These are phyloP conservation scores for Fraxinus baroniana DNA, from an alignment of 305 asterid species.

Conservation along the genomic window DNA sequence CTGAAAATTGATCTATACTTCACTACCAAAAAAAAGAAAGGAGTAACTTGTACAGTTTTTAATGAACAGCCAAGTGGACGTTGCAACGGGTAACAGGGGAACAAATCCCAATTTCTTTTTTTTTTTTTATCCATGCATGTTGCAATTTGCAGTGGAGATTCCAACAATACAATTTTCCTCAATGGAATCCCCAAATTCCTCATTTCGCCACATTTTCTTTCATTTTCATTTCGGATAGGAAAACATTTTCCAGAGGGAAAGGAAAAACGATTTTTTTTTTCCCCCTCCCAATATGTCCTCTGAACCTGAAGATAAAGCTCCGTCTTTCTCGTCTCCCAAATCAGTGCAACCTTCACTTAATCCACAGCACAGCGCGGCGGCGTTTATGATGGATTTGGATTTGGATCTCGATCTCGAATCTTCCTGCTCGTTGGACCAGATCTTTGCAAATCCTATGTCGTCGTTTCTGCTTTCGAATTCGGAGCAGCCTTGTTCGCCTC, in stretches of 20 bases:
- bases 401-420: constrained; percentile 30
- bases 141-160: neutral
- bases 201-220: neutral
- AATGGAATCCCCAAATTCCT: neutral
- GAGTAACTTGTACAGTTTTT: too few species aligned
- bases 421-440: constrained; percentile 79
- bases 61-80: neutral
- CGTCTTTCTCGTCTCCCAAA: constrained; percentile 3
- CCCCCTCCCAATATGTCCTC: constrained; percentile 34
- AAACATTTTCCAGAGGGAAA: neutral
- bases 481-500: constrained; percentile 76
- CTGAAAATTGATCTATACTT: too few species aligned
- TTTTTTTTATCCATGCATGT: neutral
- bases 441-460: constrained; percentile 46
- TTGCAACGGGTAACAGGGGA: neutral
- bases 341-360: neutral
- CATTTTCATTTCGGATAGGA: neutral
- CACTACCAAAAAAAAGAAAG: too few species aligned
- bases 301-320: constrained; percentile 38
- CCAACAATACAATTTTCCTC: neutral
- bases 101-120: neutral
- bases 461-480: constrained; percentile 47
- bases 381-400: constrained; percentile 43
- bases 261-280: neutral
- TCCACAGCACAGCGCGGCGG: constrained; percentile 1